Evolutionary conservation across 352 stramenopile species (phyloP).

Genomic region (Globisporangium cystogenes): DNA sequence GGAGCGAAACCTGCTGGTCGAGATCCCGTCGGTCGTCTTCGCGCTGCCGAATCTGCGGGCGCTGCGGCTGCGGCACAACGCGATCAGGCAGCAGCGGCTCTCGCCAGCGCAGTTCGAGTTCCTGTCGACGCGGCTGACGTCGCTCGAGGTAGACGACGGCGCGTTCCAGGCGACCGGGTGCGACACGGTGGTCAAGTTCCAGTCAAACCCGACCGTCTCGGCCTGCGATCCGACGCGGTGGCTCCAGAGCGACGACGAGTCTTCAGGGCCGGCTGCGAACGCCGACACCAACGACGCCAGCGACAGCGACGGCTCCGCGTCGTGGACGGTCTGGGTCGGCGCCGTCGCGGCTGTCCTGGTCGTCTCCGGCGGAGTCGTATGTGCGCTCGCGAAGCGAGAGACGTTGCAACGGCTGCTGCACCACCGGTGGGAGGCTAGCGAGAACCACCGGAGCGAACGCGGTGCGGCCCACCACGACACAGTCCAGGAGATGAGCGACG

Average conservation of each 20-base stretch:
- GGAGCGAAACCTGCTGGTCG: constrained; percentile 5
- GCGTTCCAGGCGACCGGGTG: constrained; percentile 6
- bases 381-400: not conserved
- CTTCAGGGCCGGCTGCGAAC: not conserved
- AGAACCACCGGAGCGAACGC: not conserved
- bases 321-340: constrained; percentile 1
- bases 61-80: constrained; percentile 7
- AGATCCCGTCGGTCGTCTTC: constrained; percentile 4
- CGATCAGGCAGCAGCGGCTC: constrained; percentile 10
- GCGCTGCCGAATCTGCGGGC: constrained; percentile 4
- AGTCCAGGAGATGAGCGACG: constrained; percentile 6
- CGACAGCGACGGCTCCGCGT: not conserved
- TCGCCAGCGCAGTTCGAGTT: constrained; percentile 7
- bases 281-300: not conserved
- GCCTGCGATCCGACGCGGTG: constrained; percentile 4
- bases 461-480: not conserved
- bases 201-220: constrained; percentile 7
- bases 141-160: constrained; percentile 9
- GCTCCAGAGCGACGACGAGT: not conserved
- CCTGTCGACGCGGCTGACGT: constrained; percentile 2
- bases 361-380: not conserved
- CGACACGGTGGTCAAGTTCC: constrained; percentile 2
- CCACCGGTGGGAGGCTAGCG: not conserved
- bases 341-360: constrained; percentile 3
- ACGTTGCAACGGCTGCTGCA: constrained; percentile 3